phyloP scores from a whole-genome alignment of 768 basidiomycete genomes.

The Auricularia heimuer region DNA sequence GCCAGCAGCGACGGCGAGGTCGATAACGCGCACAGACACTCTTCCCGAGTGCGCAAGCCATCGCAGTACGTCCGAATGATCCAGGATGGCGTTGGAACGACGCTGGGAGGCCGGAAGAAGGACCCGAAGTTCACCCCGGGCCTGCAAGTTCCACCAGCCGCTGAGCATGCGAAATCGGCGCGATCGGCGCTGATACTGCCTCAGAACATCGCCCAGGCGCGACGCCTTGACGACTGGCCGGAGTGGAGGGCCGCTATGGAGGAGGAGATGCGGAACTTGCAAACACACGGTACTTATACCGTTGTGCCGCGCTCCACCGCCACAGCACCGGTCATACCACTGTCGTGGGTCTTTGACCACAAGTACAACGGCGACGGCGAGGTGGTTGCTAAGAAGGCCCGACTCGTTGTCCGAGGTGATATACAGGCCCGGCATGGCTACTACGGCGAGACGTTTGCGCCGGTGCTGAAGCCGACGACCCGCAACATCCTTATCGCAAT shows the following conservation, averaged over 20 bases:
- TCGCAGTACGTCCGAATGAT: too few relatives aligned
- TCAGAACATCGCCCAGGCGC: too few relatives aligned
- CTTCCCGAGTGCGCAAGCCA: too few relatives aligned
- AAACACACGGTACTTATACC: constrained; percentile 12
- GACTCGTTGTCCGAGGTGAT: constrained; percentile 33
- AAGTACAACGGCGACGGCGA: constrained; percentile 20
- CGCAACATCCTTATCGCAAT: constrained; percentile 28
- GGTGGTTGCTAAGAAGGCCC: constrained; percentile 25
- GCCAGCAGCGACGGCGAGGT: too few relatives aligned
- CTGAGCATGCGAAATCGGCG: constrained; percentile 5
- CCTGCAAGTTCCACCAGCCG: constrained; percentile 13
- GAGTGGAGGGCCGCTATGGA: constrained; percentile 16
- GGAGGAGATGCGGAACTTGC: constrained; percentile 15
- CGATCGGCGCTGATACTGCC: too few relatives aligned
- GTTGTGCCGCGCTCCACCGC: constrained; percentile 11
- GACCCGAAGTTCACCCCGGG: too few relatives aligned
- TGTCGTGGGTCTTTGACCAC: constrained; percentile 19
- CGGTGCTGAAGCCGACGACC: constrained; percentile 12
- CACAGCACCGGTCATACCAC: constrained; percentile 15
- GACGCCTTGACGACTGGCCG: too few relatives aligned
- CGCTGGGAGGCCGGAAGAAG: too few relatives aligned
- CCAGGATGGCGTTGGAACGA: too few relatives aligned
- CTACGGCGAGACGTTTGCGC: constrained; percentile 13
- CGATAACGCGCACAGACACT: too few relatives aligned
- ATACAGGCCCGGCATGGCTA: constrained; percentile 29